Percentiles rank a stretch among this genome's conserved stretches.
Conservation (phyloP, 1,284 basidiomycete genomes). For the Crucibulum parvulum region DNA sequence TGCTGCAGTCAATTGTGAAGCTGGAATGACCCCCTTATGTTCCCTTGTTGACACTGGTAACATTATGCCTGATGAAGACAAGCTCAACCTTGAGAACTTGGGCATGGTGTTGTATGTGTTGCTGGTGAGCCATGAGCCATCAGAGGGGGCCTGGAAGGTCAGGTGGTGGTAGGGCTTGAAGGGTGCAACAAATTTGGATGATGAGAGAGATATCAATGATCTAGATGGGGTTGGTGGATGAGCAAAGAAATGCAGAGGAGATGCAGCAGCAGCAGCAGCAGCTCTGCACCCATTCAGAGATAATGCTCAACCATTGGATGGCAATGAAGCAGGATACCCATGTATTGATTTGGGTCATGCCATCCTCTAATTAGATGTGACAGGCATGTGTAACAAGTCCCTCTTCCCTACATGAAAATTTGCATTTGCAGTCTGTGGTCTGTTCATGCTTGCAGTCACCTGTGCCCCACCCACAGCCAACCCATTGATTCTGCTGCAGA, state of each 20-base stretch:
- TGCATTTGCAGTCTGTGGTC: too few relatives aligned
- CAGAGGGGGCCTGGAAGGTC: conserved; percentile 5
- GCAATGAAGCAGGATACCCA: neutral
- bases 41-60: conserved; percentile 50
- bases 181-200: neutral
- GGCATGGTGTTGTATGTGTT: conserved; percentile 45
- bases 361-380: neutral
- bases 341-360: neutral
- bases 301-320: too few relatives aligned
- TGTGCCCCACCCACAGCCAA: neutral
- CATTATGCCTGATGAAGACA: conserved; percentile 45
- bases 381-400: neutral
- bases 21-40: conserved; percentile 15
- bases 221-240: neutral
- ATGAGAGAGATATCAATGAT: neutral
- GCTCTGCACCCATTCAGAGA: too few relatives aligned
- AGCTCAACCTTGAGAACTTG: conserved; percentile 48
- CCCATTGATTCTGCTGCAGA: conserved; percentile 1
- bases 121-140: conserved; percentile 47
- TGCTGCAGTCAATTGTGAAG: neutral
- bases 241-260: too few relatives aligned
- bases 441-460: too few relatives aligned
- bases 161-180: neutral
- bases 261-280: too few relatives aligned
- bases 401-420: too few relatives aligned